Evolutionary conservation across 768 basidiomycete species (phyloP), one percentile per base, ranked within the genome.

Genomic region (Boletus subcaerulescens): DNA sequence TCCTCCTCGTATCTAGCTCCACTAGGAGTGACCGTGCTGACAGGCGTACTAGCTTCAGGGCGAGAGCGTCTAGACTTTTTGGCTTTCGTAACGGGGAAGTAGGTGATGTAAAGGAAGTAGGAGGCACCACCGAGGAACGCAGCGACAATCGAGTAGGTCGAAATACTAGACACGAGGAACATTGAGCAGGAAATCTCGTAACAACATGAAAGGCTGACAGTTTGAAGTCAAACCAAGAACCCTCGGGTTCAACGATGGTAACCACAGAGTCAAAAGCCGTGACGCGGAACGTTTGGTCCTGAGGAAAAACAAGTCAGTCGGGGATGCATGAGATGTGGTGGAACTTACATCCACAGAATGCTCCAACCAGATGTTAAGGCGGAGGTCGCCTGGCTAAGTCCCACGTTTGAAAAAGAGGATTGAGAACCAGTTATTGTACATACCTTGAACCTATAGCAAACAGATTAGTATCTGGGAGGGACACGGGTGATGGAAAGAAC

Each of bases 1-100:
- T 93, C 91, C 65, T 93, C 89, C 64, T 89, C 83, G 61, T 93
- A 92, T 42, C 83, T 85, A 38, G 84, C 80, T 3, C 84, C 78
- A 35, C 84, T 63, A 17, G 65, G 82, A 22, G 83, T 83, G 32
- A 80, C 79, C 9, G 81, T 68, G 29, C 79, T 79, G 36, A 80
- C 78, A 10, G 87, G 81, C 5, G 82, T 71, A 53, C 80, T 84
- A 49, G 81, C 75, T 7, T 77, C 65, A 20, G 78, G 60, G 2
- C 74, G 65, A 24, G 74, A 57, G 58, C 80, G 83, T 51, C 72
- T 67, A 50, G 80, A 75, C 33, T 76, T 66, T 67, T 84, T 86
- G 22, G 42, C 18, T 74, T 85, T 89, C 42, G 80, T 53, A 51
- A 80, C 78, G 22, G 89, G 90, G 29, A 83, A 72, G 65, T 89